These are phyloP conservation scores for Pleomassaria siparia DNA, from an alignment of 2,329 filamentous ascomycete species.

Conservation along the genomic window DNA sequence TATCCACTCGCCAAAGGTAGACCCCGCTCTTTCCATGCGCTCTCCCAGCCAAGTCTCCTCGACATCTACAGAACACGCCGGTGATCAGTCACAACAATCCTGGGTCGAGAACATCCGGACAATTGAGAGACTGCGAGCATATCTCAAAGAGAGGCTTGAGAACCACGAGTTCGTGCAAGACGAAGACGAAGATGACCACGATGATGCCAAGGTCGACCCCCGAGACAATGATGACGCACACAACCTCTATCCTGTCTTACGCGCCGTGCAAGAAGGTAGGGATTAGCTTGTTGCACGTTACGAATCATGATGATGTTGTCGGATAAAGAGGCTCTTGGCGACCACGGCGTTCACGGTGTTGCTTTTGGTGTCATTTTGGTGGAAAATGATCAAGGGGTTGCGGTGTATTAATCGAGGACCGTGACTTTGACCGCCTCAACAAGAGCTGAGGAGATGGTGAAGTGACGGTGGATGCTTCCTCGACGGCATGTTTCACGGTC, in stretches of 20 bases:
- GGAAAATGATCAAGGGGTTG: not conserved
- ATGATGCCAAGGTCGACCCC: conserved; percentile 27
- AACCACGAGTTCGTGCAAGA: conserved; percentile 53
- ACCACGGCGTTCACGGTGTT: conserved; percentile 4
- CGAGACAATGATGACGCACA: conserved; percentile 42
- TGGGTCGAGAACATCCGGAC: conserved; percentile 68
- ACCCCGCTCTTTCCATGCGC: conserved; percentile 40
- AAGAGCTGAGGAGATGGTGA: conserved; percentile 2
- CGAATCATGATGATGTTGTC: not conserved
- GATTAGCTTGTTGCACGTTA: conserved; percentile 23
- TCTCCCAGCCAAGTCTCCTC: conserved; percentile 43
- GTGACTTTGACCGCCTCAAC: conserved; percentile 1
- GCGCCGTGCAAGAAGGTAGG: conserved; percentile 43
- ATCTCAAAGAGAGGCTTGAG: conserved; percentile 58
- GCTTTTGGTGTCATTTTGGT: not conserved
- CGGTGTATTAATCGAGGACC: not conserved
- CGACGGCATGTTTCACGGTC: not conserved
- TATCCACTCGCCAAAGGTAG: conserved; percentile 44
- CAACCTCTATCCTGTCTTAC: conserved; percentile 44
- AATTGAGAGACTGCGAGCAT: conserved; percentile 61
- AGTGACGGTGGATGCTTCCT: not conserved
- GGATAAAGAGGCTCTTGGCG: not conserved
- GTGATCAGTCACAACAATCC: conserved; percentile 47
- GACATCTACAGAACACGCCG: conserved; percentile 33
- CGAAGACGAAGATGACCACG: conserved; percentile 36